Percentiles rank a stretch among this genome's conserved stretches.
phyloP scores from a whole-genome alignment of 2,329 filamentous ascomycete species.

The Parascedosporium putredinis region DNA sequence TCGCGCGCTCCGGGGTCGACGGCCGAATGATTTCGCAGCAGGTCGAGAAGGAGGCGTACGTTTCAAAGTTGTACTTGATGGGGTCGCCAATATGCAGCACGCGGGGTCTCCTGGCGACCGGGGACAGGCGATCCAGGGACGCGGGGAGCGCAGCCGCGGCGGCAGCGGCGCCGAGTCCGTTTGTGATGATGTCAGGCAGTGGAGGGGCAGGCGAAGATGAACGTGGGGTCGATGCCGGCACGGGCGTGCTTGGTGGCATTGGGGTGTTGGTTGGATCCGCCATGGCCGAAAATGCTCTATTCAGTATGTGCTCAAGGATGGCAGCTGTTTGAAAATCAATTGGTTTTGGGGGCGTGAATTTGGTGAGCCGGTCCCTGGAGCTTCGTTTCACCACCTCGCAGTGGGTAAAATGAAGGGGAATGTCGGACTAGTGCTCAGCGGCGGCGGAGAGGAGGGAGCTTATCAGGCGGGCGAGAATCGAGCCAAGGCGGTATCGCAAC shows the following conservation, averaged over 20 bases:
- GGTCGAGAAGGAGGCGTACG: constrained; percentile 30
- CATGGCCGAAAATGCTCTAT: constrained; percentile 21
- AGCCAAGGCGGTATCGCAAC: background rate
- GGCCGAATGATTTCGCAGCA: constrained; percentile 43
- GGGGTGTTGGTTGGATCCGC: constrained; percentile 38
- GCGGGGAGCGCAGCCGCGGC: constrained; percentile 10
- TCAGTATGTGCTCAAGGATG: background rate
- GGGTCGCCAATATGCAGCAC: constrained; percentile 69
- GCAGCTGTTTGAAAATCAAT: background rate
- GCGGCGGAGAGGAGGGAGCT: background rate
- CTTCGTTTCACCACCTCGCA: no score
- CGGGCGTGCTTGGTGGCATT: constrained; percentile 24
- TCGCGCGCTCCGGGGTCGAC: constrained; percentile 35
- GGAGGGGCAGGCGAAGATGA: constrained; percentile 27
- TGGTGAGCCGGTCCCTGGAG: no score
- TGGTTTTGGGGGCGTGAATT: no score
- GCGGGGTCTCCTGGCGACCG: constrained; percentile 28
- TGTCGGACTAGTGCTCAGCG: no score
- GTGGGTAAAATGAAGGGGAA: no score
- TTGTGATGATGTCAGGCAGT: constrained; percentile 7
- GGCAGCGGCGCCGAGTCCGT: constrained; percentile 13
- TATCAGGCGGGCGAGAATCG: background rate
- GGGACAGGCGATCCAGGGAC: constrained; percentile 13
- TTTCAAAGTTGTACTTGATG: constrained; percentile 36
- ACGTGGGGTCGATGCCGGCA: constrained; percentile 28